Base-by-base conservation (phyloP, 2,329 filamentous ascomycete genomes). In the Talaromyces piceae region DNA sequence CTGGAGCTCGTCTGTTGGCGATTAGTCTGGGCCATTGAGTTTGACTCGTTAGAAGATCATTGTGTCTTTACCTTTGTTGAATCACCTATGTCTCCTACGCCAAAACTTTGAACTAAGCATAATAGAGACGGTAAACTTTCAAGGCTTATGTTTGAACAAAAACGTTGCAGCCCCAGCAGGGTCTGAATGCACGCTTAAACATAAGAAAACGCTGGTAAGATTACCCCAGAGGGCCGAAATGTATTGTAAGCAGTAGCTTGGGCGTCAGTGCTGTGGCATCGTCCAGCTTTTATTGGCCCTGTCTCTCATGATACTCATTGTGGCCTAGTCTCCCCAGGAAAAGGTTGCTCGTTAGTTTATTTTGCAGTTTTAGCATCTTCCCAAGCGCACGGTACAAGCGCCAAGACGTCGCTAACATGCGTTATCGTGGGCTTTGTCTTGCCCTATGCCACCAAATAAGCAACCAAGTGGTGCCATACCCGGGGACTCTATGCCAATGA, bases 181-280 rank as follows among this genome's bases (percentile, higher is more conserved):
- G 33, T 37, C 33, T 37, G 16, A 18, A 37, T 37, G 33, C 33
- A 37, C 33, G 16, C 16, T 37, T 37, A 45, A 28, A 45, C 25
- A 45, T 26, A 22, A 9, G 18, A 18, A 28, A 11, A 22, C 7
- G 22, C 9, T 12, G 43, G 23, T 45, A 45, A 45, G 43, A 27
- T 16, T 49, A 26, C 31, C 31, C 31, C 43, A 27, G 45, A 51
- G 49, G 49, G 49, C 44, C 49, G 49, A 51, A 51, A 51, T 33
- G 49, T 51, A 51, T 51, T 51, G 49, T 51, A 51, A 51, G 26
- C 25, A 20, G 16, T 51, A 51, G 49, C 39, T 26, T 16, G n/a
- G 22, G 23, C 22, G 23, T 25, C 39, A 25, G 23, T 22, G 20
- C 39, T 43, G 12, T 43, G 39, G 33, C 39, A 13, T 7, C 1